phyloP scores from a whole-genome alignment of 768 basidiomycete genomes.

The Tylopilus rubrobrunneus region DNA sequence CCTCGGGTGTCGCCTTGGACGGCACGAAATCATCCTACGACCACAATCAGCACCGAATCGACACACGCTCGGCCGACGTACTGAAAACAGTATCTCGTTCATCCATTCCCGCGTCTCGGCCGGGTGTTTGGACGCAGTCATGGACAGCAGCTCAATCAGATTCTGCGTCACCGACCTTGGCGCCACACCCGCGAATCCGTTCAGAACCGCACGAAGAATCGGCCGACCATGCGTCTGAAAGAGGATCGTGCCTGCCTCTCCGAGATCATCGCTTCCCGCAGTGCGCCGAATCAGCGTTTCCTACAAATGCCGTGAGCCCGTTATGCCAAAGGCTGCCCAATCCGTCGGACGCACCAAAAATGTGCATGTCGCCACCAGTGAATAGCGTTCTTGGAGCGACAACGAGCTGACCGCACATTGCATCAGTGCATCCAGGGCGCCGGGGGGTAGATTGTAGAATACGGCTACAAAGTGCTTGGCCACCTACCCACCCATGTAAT shows the following conservation, averaged over 20 bases:
- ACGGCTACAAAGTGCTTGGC: constrained; percentile 57
- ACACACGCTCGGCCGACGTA: constrained; percentile 27
- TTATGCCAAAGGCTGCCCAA: background rate
- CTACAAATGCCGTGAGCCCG: constrained; percentile 32
- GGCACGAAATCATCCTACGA: constrained; percentile 67
- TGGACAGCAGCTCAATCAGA: constrained; percentile 76
- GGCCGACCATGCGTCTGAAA: constrained; percentile 53
- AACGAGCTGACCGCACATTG: constrained; percentile 66
- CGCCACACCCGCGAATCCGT: constrained; percentile 79
- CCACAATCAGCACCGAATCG: background rate
- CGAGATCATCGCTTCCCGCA: constrained; percentile 58
- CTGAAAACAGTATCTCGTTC: constrained; percentile 63
- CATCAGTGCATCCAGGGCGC: constrained; percentile 63
- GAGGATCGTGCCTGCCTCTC: constrained; percentile 48
- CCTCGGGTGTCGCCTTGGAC: constrained; percentile 67
- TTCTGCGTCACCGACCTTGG: constrained; percentile 82
- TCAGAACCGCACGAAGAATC: constrained; percentile 70
- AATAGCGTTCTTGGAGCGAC: constrained; percentile 78
- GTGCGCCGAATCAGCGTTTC: constrained; percentile 62
- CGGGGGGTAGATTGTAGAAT: constrained; percentile 61
- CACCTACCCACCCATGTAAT: constrained; percentile 21
- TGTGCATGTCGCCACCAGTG: constrained; percentile 73
- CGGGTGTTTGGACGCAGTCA: constrained; percentile 55
- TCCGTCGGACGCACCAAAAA: constrained; percentile 61
- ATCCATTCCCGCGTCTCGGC: constrained; percentile 66